Evolutionary conservation across 2,329 filamentous ascomycete species (phyloP), one percentile per base, ranked within the genome.

Genomic region (Clonostachys solani): DNA sequence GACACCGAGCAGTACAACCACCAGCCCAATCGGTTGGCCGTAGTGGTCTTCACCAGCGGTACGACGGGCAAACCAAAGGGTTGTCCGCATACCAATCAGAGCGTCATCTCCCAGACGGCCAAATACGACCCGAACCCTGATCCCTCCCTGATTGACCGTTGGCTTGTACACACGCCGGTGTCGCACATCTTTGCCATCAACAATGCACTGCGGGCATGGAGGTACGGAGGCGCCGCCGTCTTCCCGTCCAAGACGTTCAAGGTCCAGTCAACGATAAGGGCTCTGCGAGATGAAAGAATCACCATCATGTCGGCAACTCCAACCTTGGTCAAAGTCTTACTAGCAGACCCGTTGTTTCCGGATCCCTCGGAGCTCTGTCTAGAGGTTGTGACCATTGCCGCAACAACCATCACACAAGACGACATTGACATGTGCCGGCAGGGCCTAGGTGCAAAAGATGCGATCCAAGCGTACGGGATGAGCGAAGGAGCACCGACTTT

Each of bases 31-130:
- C 36, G 48, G 10, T 19, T 43, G 13, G 45, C 54, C 33, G 57
- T 74, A 40, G 65, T 76, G 43, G 59, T 75, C 33, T 75, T 76
- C 56, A 76, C 72, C 17, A 75, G 72, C 51, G 73, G 73, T 17
- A 77, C 72, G n/a, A 75, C 72, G 1, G 71, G 69, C 6, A 55
- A 65, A 1, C 71, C 73, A 6, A 77, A 77, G 52, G 71, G 66
- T 43, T 74, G 71, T 48, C 60, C 62, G 13, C 65, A 73, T 49
- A 70, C 67, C 6, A 62, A 65, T 52, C 51, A 58, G 33, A 73
- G 71, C 47, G 47, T 71, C n/a, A 58, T 67, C 8, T 65, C 68
- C 2, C 61, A 66, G 47, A 61, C 60, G 13, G 57, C 61, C 49
- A 59, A 65, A 44, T 66, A 68, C 47, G 66, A 69, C 38, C 57